These are phyloP conservation scores for Trichosporon coremiiforme DNA, from an alignment of 1,284 basidiomycete species.

Conservation along the genomic window DNA sequence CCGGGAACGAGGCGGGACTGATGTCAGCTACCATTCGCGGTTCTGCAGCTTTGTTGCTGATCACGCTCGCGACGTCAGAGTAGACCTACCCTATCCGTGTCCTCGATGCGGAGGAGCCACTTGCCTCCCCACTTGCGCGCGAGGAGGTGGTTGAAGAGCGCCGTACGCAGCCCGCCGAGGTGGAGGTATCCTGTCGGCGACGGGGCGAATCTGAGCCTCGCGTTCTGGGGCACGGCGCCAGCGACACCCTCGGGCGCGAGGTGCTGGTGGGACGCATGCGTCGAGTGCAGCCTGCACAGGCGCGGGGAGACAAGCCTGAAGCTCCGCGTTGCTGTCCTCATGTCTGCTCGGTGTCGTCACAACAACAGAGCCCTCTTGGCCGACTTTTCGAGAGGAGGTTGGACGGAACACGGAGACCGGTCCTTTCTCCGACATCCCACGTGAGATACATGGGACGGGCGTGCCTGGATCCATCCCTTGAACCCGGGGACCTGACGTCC, in stretches of 20 bases:
- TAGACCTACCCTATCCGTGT: slow-evolving; percentile 84
- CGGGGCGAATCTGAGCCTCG: slow-evolving; percentile 82
- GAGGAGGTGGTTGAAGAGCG: slow-evolving; percentile 87
- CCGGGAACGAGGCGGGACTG: slow-evolving; percentile 79
- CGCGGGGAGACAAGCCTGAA: background rate
- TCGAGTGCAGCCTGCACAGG: slow-evolving; percentile 5
- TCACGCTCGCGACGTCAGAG: background rate
- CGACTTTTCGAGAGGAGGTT: background rate
- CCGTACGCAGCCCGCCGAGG: slow-evolving; percentile 93
- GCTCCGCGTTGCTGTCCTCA: slow-evolving; percentile 5
- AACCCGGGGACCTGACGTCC: background rate
- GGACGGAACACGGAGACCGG: background rate
- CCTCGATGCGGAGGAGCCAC: slow-evolving; percentile 88
- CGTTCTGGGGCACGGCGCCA: slow-evolving; percentile 17
- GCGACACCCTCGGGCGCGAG: slow-evolving; percentile 5
- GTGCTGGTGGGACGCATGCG: slow-evolving; percentile 1
- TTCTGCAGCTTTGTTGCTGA: background rate
- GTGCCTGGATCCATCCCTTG: background rate
- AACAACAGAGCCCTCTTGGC: background rate
- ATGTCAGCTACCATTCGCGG: background rate
- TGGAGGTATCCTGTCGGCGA: slow-evolving; percentile 95
- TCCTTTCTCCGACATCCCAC: background rate
- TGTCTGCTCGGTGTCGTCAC: background rate
- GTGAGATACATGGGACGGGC: background rate
- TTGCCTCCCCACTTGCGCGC: slow-evolving; percentile 78